Percentiles rank a stretch among this genome's conserved stretches.
phyloP scores from a whole-genome alignment of 495 filamentous ascomycete species.

The Pseudomonodictys pantanalensis region DNA sequence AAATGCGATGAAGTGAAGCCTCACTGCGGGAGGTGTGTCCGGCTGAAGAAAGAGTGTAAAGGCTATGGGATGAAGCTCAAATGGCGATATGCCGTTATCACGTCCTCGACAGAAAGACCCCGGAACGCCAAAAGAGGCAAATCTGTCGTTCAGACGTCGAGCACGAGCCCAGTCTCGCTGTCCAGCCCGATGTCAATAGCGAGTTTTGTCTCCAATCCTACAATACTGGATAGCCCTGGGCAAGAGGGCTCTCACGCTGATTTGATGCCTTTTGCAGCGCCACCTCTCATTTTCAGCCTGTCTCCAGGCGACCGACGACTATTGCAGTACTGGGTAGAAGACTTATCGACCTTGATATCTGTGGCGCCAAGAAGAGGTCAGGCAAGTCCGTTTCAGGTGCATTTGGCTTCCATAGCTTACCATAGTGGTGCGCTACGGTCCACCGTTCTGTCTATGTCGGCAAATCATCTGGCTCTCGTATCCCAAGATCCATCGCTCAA shows the following conservation, averaged over 20 bases:
- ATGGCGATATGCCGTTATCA: neutral
- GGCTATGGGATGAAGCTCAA: conserved; percentile 1
- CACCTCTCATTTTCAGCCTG: too few species aligned
- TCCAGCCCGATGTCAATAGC: too few species aligned
- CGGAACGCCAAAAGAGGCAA: too few species aligned
- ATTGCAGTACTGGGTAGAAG: neutral
- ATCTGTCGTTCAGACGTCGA: too few species aligned
- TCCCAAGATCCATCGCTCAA: neutral
- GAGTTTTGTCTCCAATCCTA: too few species aligned
- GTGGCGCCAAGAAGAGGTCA: neutral
- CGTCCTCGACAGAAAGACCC: neutral
- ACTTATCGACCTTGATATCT: neutral
- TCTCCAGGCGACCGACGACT: neutral
- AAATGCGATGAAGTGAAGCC: conserved; percentile 8
- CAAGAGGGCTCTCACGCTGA: too few species aligned
- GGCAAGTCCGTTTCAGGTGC: neutral
- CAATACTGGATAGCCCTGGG: too few species aligned
- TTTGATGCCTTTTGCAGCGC: too few species aligned
- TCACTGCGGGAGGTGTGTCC: neutral
- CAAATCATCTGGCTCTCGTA: neutral
- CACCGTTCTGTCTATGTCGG: conserved; percentile 2
- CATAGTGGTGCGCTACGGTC: neutral
- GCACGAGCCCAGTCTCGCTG: too few species aligned
- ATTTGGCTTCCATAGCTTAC: conserved; percentile 1
- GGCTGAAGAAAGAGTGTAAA: conserved; percentile 1